Percentiles rank a stretch among this genome's conserved stretches.
phyloP scores from a whole-genome alignment of 345 rosid genomes.

The Passiflora organensis region DNA sequence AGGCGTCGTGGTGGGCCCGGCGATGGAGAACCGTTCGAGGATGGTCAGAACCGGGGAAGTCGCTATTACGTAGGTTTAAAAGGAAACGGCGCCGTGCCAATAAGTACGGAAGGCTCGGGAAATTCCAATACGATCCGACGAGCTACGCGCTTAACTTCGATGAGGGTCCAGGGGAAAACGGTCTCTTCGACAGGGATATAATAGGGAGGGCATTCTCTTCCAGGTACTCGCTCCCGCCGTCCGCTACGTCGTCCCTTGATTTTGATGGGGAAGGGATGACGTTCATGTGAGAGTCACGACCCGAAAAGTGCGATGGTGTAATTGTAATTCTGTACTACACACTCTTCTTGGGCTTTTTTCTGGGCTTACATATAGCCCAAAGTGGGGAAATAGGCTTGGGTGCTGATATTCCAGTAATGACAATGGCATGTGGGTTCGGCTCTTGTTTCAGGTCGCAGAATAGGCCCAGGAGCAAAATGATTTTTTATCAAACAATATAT shows the following conservation, averaged over 20 bases:
- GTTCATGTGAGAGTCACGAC: slow-evolving; percentile 1
- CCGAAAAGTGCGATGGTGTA: no score
- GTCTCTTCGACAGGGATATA: neutral
- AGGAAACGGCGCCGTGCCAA: neutral
- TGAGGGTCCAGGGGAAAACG: neutral
- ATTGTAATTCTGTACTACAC: no score
- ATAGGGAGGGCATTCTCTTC: slow-evolving; percentile 4
- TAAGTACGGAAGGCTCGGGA: neutral
- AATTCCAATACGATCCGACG: slow-evolving; percentile 11
- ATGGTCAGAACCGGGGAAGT: neutral
- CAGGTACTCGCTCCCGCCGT: slow-evolving; percentile 6
- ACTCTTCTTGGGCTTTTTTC: no score
- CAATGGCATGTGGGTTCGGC: no score
- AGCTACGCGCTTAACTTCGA: slow-evolving; percentile 13
- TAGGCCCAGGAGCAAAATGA: no score
- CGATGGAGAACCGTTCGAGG: neutral
- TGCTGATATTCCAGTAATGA: no score
- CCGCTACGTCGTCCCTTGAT: slow-evolving; percentile 5
- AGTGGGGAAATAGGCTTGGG: no score
- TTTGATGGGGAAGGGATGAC: neutral
- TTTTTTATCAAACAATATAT: no score
- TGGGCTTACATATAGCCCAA: no score
- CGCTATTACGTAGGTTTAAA: slow-evolving; percentile 4
- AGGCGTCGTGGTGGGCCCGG: slow-evolving; percentile 2
- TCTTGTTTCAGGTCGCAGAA: no score